A percentile compares a stretch with the other conserved stretches of the same genome.
Conservation (phyloP, 73 alveolate genomes). For the Strombidium stylifer region DNA sequence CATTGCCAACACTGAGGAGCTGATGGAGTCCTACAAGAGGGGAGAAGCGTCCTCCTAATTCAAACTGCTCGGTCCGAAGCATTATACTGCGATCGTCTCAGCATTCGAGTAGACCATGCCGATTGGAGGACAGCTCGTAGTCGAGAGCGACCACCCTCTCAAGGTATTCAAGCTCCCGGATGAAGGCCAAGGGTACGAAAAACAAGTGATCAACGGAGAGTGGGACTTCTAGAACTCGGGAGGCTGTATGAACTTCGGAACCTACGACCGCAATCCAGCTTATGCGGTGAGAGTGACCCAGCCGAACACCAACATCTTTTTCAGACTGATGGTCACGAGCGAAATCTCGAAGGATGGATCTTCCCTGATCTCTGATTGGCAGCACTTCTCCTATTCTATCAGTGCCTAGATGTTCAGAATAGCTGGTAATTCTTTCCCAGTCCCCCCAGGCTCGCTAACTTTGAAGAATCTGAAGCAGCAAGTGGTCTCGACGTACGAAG, state of each 20-base stretch:
- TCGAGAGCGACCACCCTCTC: conserved; percentile 36
- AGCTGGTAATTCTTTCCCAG: conserved; percentile 16
- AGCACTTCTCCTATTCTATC: conserved; percentile 23
- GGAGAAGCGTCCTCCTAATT: background rate
- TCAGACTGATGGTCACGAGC: conserved; percentile 17
- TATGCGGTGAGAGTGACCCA: conserved; percentile 7
- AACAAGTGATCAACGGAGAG: background rate
- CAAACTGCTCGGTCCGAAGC: background rate
- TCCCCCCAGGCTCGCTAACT: background rate
- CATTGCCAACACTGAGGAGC: background rate
- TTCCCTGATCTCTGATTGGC: background rate
- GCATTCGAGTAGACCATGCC: conserved; percentile 18
- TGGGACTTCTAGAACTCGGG: conserved; percentile 31
- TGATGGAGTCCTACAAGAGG: background rate
- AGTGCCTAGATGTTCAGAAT: conserved; percentile 24
- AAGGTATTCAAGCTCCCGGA: background rate
- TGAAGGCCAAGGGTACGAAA: conserved; percentile 28
- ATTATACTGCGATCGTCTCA: conserved; percentile 35
- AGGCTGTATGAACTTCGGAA: conserved; percentile 45
- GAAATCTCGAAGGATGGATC: conserved; percentile 37
- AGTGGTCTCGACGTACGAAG: conserved; percentile 12
- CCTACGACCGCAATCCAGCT: conserved; percentile 39
- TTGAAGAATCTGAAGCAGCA: conserved; percentile 2
- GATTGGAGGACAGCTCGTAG: conserved; percentile 16
- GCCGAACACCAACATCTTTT: no score